Conservation (phyloP, 345 rosid species). For the Ailanthus altissimus region DNA sequence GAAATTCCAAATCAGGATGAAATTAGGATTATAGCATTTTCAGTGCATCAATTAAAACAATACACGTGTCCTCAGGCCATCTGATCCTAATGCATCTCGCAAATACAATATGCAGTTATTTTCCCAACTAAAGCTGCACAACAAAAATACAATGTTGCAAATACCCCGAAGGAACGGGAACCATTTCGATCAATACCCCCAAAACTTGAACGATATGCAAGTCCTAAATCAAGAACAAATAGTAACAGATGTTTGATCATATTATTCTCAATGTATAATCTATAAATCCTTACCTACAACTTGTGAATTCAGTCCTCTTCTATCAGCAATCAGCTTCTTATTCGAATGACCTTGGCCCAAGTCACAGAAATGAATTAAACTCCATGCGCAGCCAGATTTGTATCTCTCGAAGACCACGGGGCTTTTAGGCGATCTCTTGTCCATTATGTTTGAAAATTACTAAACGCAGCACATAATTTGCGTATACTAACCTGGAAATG, state of each 20-base stretch:
- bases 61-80: background rate
- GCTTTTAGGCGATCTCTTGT: constrained; percentile 46
- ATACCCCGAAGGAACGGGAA: no score
- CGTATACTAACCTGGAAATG: constrained; percentile 5
- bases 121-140: no score
- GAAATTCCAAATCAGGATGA: background rate
- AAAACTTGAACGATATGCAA: background rate
- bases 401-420: constrained; percentile 55
- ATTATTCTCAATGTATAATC: background rate
- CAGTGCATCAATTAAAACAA: background rate
- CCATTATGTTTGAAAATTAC: constrained; percentile 27
- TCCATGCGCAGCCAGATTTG: constrained; percentile 66
- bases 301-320: constrained; percentile 35
- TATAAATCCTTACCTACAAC: constrained; percentile 40
- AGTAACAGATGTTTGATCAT: background rate
- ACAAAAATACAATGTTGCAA: no score
- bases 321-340: constrained; percentile 49
- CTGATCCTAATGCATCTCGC: background rate
- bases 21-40: background rate
- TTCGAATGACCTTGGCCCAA: constrained; percentile 48
- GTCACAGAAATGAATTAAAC: constrained; percentile 50
- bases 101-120: no score
- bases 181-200: background rate
- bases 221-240: background rate
- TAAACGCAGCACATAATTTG: background rate